phyloP scores from a whole-genome alignment of 495 filamentous ascomycete genomes.

The Aspergillus conjunctus region DNA sequence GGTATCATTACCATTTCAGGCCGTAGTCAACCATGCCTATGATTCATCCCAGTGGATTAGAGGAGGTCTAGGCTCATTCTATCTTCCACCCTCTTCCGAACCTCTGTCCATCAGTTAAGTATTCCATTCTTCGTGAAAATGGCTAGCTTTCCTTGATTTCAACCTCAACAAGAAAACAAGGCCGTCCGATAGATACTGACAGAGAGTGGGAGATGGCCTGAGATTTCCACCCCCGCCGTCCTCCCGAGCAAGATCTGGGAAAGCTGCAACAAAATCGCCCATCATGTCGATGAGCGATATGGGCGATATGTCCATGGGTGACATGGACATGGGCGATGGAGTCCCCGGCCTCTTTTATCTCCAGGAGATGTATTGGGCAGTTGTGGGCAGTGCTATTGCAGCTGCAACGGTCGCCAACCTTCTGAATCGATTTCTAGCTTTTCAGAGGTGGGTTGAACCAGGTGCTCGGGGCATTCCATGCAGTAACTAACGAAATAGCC shows the following conservation, averaged over 20 bases:
- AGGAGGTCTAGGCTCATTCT: neutral
- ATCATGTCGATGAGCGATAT: conserved; percentile 19
- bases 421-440: conserved; percentile 43
- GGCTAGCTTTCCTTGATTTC: neutral
- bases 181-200: too few relatives aligned
- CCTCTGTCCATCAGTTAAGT: neutral
- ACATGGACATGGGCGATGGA: conserved; percentile 51
- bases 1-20: neutral
- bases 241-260: neutral
- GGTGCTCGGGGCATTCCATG: neutral
- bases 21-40: too few relatives aligned
- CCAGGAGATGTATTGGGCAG: conserved; percentile 61
- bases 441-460: conserved; percentile 47
- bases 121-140: neutral
- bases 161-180: neutral
- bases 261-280: neutral
- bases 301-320: conserved; percentile 29
- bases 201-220: neutral
- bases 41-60: too few relatives aligned
- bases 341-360: conserved; percentile 48
- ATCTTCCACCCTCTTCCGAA: neutral
- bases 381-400: conserved; percentile 59
- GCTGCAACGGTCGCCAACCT: conserved; percentile 53
- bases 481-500: neutral
- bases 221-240: neutral